Conservation (phyloP, 169 alveolate species). For the Eimeria sp. region DNA sequence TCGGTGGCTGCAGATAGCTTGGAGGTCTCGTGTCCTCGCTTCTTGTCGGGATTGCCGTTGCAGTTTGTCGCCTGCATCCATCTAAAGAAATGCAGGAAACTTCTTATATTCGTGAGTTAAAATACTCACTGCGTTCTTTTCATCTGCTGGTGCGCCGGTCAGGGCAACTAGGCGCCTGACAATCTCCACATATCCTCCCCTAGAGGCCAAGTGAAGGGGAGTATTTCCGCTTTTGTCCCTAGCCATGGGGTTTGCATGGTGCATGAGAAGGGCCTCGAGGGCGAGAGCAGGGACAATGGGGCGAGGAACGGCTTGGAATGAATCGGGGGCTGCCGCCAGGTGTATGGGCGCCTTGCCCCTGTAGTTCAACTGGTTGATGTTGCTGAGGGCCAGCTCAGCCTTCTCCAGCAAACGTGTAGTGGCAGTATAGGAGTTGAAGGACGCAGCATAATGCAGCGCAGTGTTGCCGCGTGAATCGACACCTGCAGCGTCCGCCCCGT, state of each 20-base stretch:
- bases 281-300: conserved; percentile 50
- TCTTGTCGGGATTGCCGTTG: not conserved
- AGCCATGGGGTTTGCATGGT: conserved; percentile 75
- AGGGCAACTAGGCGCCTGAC: conserved; percentile 49
- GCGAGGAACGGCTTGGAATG: conserved; percentile 29
- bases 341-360: conserved; percentile 64
- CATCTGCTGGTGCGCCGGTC: conserved; percentile 54
- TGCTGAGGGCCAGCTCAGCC: conserved; percentile 5
- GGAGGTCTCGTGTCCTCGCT: not conserved
- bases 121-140: conserved; percentile 10
- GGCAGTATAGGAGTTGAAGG: conserved; percentile 54
- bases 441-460: conserved; percentile 80
- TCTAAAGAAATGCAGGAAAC: not conserved
- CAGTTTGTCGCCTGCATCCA: not conserved
- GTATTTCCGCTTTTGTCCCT: conserved; percentile 66
- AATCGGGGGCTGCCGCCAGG: conserved; percentile 76
- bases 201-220: conserved; percentile 60
- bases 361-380: not conserved
- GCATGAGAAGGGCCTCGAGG: conserved; percentile 67
- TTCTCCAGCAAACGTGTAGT: not conserved
- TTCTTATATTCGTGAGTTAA: not conserved
- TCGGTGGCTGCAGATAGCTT: not conserved
- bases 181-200: conserved; percentile 76
- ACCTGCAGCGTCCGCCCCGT: conserved; percentile 44
- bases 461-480: conserved; percentile 74